These are phyloP conservation scores for Lentinula guzmanii DNA, from an alignment of 768 basidiomycete species.

Conservation along the genomic window DNA sequence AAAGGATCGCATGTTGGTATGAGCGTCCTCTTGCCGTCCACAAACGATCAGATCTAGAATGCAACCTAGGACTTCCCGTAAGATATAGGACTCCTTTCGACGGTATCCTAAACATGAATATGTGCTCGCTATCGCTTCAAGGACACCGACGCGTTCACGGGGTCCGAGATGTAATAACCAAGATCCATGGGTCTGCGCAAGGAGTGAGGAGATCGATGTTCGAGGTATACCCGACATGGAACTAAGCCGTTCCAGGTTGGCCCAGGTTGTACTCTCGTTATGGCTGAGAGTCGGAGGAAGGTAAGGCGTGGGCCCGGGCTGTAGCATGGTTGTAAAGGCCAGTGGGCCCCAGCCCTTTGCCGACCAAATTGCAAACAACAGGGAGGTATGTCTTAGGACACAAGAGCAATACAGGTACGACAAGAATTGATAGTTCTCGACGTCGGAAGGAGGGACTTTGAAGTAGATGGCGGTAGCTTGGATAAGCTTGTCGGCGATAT, in stretches of 20 bases:
- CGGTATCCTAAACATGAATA: slow-evolving; percentile 79
- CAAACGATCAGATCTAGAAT: slow-evolving; percentile 83
- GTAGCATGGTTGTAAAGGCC: slow-evolving; percentile 71
- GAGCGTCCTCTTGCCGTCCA: slow-evolving; percentile 68
- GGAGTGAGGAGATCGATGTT: slow-evolving; percentile 53
- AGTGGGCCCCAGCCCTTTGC: slow-evolving; percentile 85
- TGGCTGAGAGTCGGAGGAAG: slow-evolving; percentile 53
- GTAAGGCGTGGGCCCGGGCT: slow-evolving; percentile 52
- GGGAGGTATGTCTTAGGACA: slow-evolving; percentile 66
- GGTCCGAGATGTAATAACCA: slow-evolving; percentile 80
- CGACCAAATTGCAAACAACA: slow-evolving; percentile 77
- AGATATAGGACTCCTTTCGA: slow-evolving; percentile 82
- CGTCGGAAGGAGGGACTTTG: slow-evolving; percentile 47
- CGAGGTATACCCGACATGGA: slow-evolving; percentile 66
- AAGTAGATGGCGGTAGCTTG: slow-evolving; percentile 63
- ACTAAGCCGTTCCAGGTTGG: slow-evolving; percentile 58
- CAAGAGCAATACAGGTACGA: slow-evolving; percentile 61
- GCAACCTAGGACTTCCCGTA: slow-evolving; percentile 82
- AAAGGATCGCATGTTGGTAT: slow-evolving; percentile 27
- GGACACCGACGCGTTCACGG: slow-evolving; percentile 64
- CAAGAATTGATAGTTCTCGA: slow-evolving; percentile 54
- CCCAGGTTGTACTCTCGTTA: slow-evolving; percentile 36
- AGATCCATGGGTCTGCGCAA: slow-evolving; percentile 79
- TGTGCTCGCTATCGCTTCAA: slow-evolving; percentile 67
- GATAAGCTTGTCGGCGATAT: slow-evolving; percentile 65